Base-by-base conservation (phyloP, 1,284 basidiomycete genomes). In the Schizophyllum amplum region DNA sequence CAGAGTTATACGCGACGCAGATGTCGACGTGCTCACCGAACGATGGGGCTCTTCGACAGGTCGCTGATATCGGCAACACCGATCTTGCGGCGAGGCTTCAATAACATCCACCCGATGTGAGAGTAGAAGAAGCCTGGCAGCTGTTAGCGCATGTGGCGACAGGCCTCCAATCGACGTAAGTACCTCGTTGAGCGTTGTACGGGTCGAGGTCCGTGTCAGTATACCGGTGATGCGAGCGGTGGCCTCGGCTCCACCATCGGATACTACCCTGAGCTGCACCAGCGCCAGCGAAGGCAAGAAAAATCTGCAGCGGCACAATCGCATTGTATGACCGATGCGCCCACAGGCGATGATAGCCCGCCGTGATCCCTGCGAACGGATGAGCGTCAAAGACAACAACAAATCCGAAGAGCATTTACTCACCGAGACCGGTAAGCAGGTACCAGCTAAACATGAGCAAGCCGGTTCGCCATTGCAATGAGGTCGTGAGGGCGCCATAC, bases 161-260 rank as follows among this genome's bases (percentile, higher is more conserved):
- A n/a, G n/a, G 7, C 47, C 17, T n/a, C 47, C 47, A 7, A 5
- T 5, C 7, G n/a, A n/a, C 5, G 22, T n/a, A 49, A 20, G 22
- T 20, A 49, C 47, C 47, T 6, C 47, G 79, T 68, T 89, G 83
- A 1, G 90, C 87, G 60, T 85, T 84, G 75, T 92, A 92, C 1
- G 89, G 90, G 72, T 92, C 89, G 60, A 92, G 84, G 61, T 90
- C 86, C 63, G 90, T 92, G 71, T 92, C 90, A 66, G 90, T 92
- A 75, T 92, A 91, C 57, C 88, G 81, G 71, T 91, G 89, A 70
- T 92, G 88, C 17, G 90, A 88, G 61, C 90, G 85, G 73, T 92
- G 89, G 56, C 88, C 89, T 51, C 89, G 80, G 23, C 83, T 83
- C 90, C 90, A 92, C 90, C 90, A 92, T 66, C 83, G 82, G 72